These are phyloP conservation scores for Phalaenopsis equestris DNA, from an alignment of 106 monocot genomes.

Conservation along the genomic window DNA sequence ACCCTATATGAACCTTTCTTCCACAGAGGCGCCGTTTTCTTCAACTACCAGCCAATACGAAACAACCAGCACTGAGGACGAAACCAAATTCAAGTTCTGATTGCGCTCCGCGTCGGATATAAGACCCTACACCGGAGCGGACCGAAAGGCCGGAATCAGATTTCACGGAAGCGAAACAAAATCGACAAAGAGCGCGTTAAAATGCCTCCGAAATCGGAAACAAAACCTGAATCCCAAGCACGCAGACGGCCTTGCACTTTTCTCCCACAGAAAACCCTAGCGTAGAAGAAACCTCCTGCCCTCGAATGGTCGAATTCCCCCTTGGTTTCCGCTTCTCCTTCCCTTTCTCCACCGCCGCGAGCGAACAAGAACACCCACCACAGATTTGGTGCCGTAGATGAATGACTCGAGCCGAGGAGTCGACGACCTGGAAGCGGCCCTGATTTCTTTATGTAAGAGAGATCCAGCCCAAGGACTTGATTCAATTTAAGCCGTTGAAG, in stretches of 20 bases:
- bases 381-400: background rate
- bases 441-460: background rate
- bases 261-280: background rate
- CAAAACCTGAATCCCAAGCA: background rate
- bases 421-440: background rate
- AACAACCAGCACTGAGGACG: background rate
- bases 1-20: background rate
- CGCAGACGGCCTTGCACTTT: background rate
- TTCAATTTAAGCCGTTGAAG: too few species aligned
- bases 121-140: background rate
- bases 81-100: background rate
- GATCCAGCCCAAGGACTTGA: too few species aligned
- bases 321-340: background rate
- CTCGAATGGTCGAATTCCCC: background rate
- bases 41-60: background rate
- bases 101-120: background rate
- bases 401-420: background rate
- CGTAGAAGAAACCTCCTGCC: background rate
- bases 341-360: background rate
- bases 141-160: background rate
- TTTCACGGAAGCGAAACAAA: background rate
- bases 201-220: background rate
- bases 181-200: background rate
- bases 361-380: background rate
- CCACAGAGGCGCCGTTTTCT: background rate